Evolutionary conservation across 164 flowering plant genomes (phyloP), one percentile per base, ranked within the genome.

Genomic region (Annona cherimola): DNA sequence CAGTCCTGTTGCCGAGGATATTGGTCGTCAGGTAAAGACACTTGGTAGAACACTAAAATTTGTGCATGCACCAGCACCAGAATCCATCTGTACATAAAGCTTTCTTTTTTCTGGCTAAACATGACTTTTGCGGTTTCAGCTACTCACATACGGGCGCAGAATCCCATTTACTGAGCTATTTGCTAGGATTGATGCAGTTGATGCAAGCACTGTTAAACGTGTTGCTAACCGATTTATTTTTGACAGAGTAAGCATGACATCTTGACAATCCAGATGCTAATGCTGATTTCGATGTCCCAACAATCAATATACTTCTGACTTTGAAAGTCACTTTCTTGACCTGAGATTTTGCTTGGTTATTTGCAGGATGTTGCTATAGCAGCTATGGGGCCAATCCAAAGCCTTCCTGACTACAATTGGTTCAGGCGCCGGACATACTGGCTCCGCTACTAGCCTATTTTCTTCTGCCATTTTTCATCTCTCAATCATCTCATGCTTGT

Each of bases 401-500:
- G 73, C n/a, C 82, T 94, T 70, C 97, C 93, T 0, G 97, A 94
- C 80, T 94, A 92, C 94, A 94, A 94, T 86, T 90, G 96, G 99
- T 94, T 94, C 93, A 86, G 99, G 75, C 99, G 99, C 83, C 86
- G 98, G 76, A 91, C 99, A 67, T 92, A 90, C 95, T 83, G 76
- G 96, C 83, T 84, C 77, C 86, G 97, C 39, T 92, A 94, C 81
- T 94, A 92, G 88, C 60, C 60, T 68, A 4, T 46, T 66, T 16
- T 8, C 44, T 26, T 50, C 5, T 55, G 12, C 39, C 14, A 20
- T 39, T 9, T 39, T 64, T 40, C 41, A 64, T 64, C 41, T 64
- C 42, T 1, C 42, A 39, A 9, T 63, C 8, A 41, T 43, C 61
- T 41, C 1, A 3, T 7, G 16, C 50, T 0, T 26, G 9, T 41